Conservation (phyloP, 495 filamentous ascomycete species). For the Trichoderma parareesei region DNA sequence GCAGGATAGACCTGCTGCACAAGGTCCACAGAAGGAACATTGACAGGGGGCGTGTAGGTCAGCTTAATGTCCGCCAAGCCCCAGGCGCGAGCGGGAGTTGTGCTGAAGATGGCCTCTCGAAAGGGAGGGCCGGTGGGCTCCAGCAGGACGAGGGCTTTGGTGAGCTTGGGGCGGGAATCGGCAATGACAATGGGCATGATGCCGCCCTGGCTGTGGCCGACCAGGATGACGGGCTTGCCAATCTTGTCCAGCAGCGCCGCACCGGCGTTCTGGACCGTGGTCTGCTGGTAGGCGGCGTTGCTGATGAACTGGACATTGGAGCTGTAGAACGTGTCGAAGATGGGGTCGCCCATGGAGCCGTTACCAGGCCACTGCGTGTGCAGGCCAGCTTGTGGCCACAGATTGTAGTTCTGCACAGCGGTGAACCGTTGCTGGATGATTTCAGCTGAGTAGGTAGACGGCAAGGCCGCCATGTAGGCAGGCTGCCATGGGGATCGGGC, state of each 20-base stretch:
- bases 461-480: constrained; percentile 5
- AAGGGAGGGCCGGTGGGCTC: constrained; percentile 50
- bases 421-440: constrained; percentile 31
- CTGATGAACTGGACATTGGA: constrained; percentile 36
- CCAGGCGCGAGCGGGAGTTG: constrained; percentile 24
- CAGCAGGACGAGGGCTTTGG: constrained; percentile 40
- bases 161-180: constrained; percentile 37
- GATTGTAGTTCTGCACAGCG: constrained; percentile 19
- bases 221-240: constrained; percentile 34
- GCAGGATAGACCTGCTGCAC: constrained; percentile 20
- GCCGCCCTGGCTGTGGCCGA: constrained; percentile 46
- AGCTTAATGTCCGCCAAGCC: constrained; percentile 41
- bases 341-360: constrained; percentile 36
- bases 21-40: constrained; percentile 20
- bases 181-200: constrained; percentile 39
- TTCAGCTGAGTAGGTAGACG: constrained; percentile 14
- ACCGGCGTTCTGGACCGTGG: constrained; percentile 34
- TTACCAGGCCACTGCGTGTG: constrained; percentile 47
- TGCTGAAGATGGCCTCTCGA: constrained; percentile 21
- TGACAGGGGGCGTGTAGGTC: constrained; percentile 37
- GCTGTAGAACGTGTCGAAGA: constrained; percentile 43
- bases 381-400: constrained; percentile 35
- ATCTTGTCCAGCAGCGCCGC: constrained; percentile 42
- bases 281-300: constrained; percentile 32
- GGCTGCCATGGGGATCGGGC: constrained; percentile 18